These are phyloP conservation scores for Clavispora fructus DNA, from an alignment of 805 yeast genomes.

Conservation along the genomic window DNA sequence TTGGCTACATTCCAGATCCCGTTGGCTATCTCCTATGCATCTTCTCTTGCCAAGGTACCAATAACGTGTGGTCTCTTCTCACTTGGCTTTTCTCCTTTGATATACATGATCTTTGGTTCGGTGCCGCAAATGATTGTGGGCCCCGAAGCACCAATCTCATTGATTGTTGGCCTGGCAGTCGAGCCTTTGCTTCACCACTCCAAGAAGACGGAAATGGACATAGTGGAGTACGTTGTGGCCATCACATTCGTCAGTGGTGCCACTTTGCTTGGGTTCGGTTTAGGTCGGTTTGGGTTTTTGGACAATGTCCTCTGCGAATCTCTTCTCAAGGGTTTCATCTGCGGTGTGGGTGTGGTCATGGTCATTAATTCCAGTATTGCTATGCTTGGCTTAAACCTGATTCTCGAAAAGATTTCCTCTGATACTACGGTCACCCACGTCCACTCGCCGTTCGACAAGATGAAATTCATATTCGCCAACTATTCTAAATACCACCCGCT, in stretches of 20 bases:
- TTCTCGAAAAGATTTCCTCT: slow-evolving; percentile 35
- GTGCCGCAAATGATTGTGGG: slow-evolving; percentile 46
- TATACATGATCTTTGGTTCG: slow-evolving; percentile 38
- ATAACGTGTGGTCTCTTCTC: slow-evolving; percentile 36
- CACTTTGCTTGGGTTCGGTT: slow-evolving; percentile 23
- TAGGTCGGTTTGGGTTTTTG: slow-evolving; percentile 27
- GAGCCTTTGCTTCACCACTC: slow-evolving; percentile 38
- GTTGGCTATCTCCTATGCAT: slow-evolving; percentile 47
- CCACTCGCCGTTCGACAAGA: slow-evolving; percentile 65
- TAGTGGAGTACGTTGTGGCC: slow-evolving; percentile 17
- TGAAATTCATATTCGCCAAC: slow-evolving; percentile 51
- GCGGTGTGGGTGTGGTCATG: slow-evolving; percentile 43
- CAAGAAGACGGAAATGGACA: slow-evolving; percentile 26
- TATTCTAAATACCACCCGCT: slow-evolving; percentile 44
- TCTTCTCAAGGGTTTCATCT: slow-evolving; percentile 38
- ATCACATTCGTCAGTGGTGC: slow-evolving; percentile 75
- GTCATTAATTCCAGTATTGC: slow-evolving; percentile 60
- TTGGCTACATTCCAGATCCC: slow-evolving; percentile 91
- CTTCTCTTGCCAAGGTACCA: slow-evolving; percentile 40
- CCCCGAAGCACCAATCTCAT: slow-evolving; percentile 42
- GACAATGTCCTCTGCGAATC: slow-evolving; percentile 39
- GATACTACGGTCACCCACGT: slow-evolving; percentile 32
- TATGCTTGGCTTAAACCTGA: slow-evolving; percentile 58
- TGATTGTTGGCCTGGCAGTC: slow-evolving; percentile 43
- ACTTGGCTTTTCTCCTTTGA: slow-evolving; percentile 35